Base-by-base conservation (phyloP, 768 basidiomycete species). In the Dentipellis fragilis region DNA sequence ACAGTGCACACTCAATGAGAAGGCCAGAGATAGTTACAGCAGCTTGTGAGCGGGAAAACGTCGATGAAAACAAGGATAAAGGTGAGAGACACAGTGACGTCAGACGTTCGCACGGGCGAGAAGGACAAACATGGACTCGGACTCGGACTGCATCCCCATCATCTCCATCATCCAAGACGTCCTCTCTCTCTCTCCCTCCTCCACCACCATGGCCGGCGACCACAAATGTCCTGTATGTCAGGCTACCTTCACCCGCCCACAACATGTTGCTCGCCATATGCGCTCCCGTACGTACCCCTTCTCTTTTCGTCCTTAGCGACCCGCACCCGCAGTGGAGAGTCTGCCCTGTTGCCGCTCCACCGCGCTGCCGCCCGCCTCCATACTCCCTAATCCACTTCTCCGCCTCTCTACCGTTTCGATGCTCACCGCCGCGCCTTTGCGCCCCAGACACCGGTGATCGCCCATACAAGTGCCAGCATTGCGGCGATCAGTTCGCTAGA, bases 181-280 rank as follows among this genome's bases (percentile, higher is more conserved):
- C 37, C 29, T 34, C 14, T 12, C 22, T 16, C 29, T 34, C n/a
- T 22, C 52, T 49, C 21, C 36, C 52, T 19, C n/a, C 52, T 39
- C 10, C 11, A 45, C 14, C 22, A 62, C 55, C 29, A 89, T 89
- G 87, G 87, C 78, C 58, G 87, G 87, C 38, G 87, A 89, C 71
- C 86, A 89, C 77, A 87, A 85, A 68, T 92, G 90, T 67, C 84
- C 89, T 16, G 89, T 92, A 11, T 93, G 89, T 68, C 80, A 86
- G 59, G 86, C 90, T 0, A 90, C 89, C 0, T 93, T 93, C 62
- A 93, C 90, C 21, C 79, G 89, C 52, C 89, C 89, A 29, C 89
- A 92, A 64, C 89, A 93, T 80, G 90, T 93, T 49, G 87, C 88
- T 0, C 73, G 89, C 51, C 90, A 91, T 70, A 91, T 92, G 89